Conservation (phyloP, 345 rosid genomes). For the Raphanus raphanistrum region DNA sequence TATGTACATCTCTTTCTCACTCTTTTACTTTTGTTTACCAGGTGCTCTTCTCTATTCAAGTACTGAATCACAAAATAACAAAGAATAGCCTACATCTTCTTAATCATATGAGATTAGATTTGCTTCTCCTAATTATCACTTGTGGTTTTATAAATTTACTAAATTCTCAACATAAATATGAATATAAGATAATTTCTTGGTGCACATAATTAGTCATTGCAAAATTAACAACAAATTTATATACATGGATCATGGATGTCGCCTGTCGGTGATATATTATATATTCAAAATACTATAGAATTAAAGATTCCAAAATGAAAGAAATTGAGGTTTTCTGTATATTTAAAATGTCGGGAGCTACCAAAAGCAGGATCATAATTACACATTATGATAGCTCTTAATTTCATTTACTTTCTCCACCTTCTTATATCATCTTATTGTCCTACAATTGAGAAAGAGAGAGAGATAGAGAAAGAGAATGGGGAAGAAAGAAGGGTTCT, state of each 20-base stretch:
- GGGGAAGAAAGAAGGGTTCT: conserved; percentile 67
- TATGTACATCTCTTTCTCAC: neutral
- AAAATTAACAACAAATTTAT: neutral
- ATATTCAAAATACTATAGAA: neutral
- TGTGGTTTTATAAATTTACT: neutral
- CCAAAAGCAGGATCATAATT: conserved; percentile 28
- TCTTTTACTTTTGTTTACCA: neutral
- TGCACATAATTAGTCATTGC: neutral
- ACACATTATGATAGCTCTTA: conserved; percentile 25
- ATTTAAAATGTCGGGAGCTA: conserved; percentile 14
- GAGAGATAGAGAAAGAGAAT: conserved; percentile 45
- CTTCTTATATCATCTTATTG: conserved; percentile 27
- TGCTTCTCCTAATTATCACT: neutral
- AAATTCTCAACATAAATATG: neutral
- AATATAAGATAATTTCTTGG: neutral
- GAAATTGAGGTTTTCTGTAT: neutral
- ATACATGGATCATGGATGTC: neutral
- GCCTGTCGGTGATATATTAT: conserved; percentile 19
- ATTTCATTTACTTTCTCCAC: conserved; percentile 25
- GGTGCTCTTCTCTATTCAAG: neutral
- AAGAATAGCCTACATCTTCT: neutral
- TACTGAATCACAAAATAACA: neutral
- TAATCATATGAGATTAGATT: neutral
- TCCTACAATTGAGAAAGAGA: conserved; percentile 5
- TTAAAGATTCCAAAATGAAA: neutral